Conservation (phyloP, 2,329 filamentous ascomycete genomes). For the Aspergillus fructus region DNA sequence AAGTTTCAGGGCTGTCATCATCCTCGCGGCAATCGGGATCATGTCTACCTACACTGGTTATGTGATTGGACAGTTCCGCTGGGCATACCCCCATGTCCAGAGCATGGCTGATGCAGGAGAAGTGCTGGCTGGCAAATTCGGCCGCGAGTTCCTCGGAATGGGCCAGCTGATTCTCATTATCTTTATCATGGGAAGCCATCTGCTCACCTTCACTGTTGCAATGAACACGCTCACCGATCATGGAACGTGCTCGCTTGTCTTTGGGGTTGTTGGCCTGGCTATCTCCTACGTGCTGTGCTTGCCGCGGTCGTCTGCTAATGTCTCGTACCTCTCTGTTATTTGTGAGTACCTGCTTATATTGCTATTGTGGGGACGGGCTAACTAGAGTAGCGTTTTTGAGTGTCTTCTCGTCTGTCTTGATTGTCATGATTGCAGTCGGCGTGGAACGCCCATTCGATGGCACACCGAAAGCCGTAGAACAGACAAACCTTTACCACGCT, state of each 20-base stretch:
- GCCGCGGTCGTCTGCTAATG: conserved; percentile 62
- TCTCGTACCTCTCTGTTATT: conserved; percentile 61
- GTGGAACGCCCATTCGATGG: conserved; percentile 44
- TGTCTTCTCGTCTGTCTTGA: conserved; percentile 62
- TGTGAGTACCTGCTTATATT: conserved; percentile 31
- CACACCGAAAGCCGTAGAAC: conserved; percentile 39
- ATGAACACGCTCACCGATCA: conserved; percentile 64
- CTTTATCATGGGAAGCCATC: conserved; percentile 69
- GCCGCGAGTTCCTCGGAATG: conserved; percentile 61
- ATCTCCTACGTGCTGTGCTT: conserved; percentile 61
- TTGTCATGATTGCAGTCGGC: conserved; percentile 67
- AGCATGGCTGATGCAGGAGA: conserved; percentile 68
- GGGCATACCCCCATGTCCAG: conserved; percentile 57
- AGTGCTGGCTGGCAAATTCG: conserved; percentile 60
- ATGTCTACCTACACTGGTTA: conserved; percentile 61
- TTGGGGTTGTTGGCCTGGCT: conserved; percentile 58
- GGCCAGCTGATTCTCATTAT: conserved; percentile 64
- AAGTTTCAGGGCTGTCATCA: conserved; percentile 47
- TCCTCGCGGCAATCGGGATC: conserved; percentile 55
- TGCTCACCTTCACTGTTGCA: conserved; percentile 68
- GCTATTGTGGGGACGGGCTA: not conserved
- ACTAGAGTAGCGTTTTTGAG: conserved; percentile 57
- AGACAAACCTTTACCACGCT: conserved; percentile 52
- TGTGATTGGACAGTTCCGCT: conserved; percentile 61
- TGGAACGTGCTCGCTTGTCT: conserved; percentile 63